These are phyloP conservation scores for Mucor racemosus DNA, from an alignment of 371 early-diverging fungal species.

Conservation along the genomic window DNA sequence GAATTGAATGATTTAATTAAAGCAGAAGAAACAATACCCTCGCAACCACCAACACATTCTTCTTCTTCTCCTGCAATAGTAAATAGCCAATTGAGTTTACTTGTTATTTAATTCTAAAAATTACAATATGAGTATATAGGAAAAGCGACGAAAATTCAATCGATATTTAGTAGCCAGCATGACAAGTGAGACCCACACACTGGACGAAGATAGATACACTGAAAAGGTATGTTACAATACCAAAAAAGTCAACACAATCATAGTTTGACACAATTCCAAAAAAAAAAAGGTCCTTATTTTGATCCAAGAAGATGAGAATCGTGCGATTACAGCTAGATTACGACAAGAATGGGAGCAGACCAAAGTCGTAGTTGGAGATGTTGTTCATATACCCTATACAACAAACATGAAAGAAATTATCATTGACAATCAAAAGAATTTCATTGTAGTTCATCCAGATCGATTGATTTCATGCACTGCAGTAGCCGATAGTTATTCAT, in stretches of 20 bases:
- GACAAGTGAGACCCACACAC: neutral
- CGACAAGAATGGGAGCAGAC: slow-evolving; percentile 57
- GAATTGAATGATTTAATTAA: slow-evolving; percentile 6
- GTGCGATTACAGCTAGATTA: slow-evolving; percentile 25
- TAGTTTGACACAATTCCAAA: neutral
- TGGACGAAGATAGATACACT: slow-evolving; percentile 1
- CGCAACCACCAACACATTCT: neutral
- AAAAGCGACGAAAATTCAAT: slow-evolving; percentile 17
- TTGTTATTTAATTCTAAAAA: neutral
- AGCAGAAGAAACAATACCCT: neutral
- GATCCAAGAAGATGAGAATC: slow-evolving; percentile 25
- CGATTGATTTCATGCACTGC: slow-evolving; percentile 76
- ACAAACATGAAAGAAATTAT: slow-evolving; percentile 31
- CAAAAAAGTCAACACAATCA: neutral
- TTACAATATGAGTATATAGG: neutral
- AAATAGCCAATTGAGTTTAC: neutral
- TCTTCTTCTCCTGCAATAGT: neutral
- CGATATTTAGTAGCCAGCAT: slow-evolving; percentile 15
- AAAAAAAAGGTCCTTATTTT: slow-evolving; percentile 21
- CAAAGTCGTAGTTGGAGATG: slow-evolving; percentile 48
- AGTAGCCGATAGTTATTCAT: slow-evolving; percentile 75
- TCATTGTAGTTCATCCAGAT: slow-evolving; percentile 83
- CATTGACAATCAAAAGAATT: slow-evolving; percentile 54
- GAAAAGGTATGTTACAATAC: slow-evolving; percentile 17
- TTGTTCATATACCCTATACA: slow-evolving; percentile 54